Conservation (phyloP, 257 asterid genomes). For the Solanum lycopersicoides region DNA sequence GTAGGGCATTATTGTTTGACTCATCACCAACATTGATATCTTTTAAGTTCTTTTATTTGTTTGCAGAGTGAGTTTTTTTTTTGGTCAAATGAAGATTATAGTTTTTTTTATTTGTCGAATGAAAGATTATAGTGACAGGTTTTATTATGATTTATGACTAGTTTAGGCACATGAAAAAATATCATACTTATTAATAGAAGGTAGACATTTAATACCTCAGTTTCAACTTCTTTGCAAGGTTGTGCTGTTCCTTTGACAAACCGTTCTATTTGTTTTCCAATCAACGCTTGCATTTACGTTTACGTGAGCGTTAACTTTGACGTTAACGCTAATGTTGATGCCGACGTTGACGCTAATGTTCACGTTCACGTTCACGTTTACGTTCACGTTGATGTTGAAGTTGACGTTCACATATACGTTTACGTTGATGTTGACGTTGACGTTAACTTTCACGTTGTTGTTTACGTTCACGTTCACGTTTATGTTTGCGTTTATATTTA, state of each 20-base stretch:
- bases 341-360: too few relatives aligned
- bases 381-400: too few relatives aligned
- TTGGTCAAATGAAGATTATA: too few relatives aligned
- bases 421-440: too few relatives aligned
- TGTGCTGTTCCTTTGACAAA: background rate
- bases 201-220: background rate
- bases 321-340: too few relatives aligned
- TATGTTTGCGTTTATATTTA: too few relatives aligned
- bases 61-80: background rate
- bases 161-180: background rate
- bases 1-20: background rate
- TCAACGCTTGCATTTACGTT: too few relatives aligned
- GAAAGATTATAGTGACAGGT: background rate
- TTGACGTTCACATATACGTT: too few relatives aligned
- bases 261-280: background rate
- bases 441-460: too few relatives aligned
- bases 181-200: background rate
- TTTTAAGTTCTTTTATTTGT: conserved; percentile 5
- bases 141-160: background rate
- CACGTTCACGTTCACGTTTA: too few relatives aligned
- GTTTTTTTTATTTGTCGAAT: background rate
- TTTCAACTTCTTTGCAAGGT: background rate
- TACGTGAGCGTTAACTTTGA: too few relatives aligned
- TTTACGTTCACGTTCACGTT: too few relatives aligned
- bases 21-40: background rate